Conservation (phyloP, 164 flowering plant genomes). For the Dillenia turbinata region DNA sequence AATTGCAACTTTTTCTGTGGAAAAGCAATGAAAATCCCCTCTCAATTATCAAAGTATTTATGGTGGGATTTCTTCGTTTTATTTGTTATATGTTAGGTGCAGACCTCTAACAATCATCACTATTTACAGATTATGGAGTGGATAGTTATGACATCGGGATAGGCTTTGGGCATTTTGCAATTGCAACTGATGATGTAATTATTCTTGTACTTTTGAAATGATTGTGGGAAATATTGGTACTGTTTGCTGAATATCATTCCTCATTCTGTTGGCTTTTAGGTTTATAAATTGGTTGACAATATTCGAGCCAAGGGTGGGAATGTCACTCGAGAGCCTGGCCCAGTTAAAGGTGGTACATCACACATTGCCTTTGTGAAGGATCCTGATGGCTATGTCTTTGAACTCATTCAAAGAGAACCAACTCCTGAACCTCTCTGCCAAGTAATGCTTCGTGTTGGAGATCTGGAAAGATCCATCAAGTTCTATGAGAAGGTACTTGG, state of each 20-base stretch:
- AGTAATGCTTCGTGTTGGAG: conserved; percentile 98
- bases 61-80: no score
- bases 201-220: neutral
- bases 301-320: conserved; percentile 80
- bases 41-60: no score
- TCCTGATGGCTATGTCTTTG: conserved; percentile 94
- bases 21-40: no score
- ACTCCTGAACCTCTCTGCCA: conserved; percentile 97
- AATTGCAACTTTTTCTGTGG: no score
- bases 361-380: conserved; percentile 91
- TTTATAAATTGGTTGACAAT: conserved; percentile 76
- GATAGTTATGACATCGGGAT: conserved; percentile 85
- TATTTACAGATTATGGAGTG: conserved; percentile 77
- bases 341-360: conserved; percentile 78
- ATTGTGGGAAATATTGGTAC: neutral
- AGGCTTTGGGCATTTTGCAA: conserved; percentile 97
- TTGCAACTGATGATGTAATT: conserved; percentile 85
- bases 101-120: no score
- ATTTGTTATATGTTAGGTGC: no score
- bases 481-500: conserved; percentile 85
- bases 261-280: conserved; percentile 27
- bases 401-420: conserved; percentile 74
- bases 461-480: conserved; percentile 79
- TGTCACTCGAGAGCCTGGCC: conserved; percentile 89
- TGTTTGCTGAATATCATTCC: neutral